Base-by-base conservation (phyloP, 306 rosid species). In the Lathyrus aphaca region DNA sequence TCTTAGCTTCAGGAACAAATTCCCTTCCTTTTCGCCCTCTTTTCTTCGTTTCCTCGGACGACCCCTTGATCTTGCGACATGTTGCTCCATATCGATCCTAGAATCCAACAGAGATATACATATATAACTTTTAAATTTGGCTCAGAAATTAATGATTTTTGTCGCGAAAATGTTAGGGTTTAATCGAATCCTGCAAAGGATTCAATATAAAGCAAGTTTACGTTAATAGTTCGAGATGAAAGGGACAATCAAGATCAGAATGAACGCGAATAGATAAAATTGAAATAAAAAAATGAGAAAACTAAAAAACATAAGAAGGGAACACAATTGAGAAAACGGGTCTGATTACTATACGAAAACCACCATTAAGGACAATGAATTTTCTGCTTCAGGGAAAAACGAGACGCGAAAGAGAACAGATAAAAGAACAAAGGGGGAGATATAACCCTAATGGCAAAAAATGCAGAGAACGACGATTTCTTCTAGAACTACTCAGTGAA, bases 31-130 rank as follows among this genome's bases (percentile, higher is more conserved):
- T 29, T 83, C 89, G 2, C 73, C 91, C 29, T 80, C 89, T 6
- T 72, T 69, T 71, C 85, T 81, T 73, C 88, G 74, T 63, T 91
- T 95, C 79, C 95, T 76, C 5, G 97, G 96, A 6, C 96, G 88
- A 19, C 97, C 99, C 54, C 99, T 86, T 71, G 90, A 76, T 84
- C 86, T 84, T 2, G 23, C 81, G 7, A 71, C 88, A 12, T 87
- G 83, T 5, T 83, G 70, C n/a, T 94, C 97, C 99, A 89, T 94
- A 48, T 13, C 10, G 53, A 63, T 59, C 74, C 74, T 30, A 74
- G 10, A 50, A 72, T 38, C 72, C 68, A 27, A 16, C 29, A 57
- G 29, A 7, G 10, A 35, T 1, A 7, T 42, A 42, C 8, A 44
- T 3, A 1, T 6, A 65, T 3, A 1, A 11, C 58, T 79, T 77